phyloP scores from a whole-genome alignment of 371 early-diverging fungal species.

The Apophysomyces elegans region DNA sequence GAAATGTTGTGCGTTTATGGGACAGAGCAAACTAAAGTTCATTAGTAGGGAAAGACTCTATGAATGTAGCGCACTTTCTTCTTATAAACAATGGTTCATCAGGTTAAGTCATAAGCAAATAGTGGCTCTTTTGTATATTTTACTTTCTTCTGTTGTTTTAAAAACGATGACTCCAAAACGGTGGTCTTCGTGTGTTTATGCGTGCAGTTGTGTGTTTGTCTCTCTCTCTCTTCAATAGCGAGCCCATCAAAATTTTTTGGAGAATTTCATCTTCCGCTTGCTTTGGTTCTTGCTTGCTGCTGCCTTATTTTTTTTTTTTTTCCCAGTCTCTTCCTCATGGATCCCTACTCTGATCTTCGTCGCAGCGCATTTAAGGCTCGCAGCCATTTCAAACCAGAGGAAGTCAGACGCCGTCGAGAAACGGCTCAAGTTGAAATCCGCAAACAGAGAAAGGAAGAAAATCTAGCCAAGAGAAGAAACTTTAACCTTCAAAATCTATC shows the following conservation, averaged over 20 bases:
- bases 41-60: no score
- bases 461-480: slow-evolving; percentile 91
- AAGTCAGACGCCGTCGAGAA: slow-evolving; percentile 91
- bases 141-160: no score
- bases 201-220: no score
- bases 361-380: slow-evolving; percentile 85
- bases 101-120: no score
- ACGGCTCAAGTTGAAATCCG: slow-evolving; percentile 94
- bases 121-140: no score
- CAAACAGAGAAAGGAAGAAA: slow-evolving; percentile 95
- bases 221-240: no score
- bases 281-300: slow-evolving; percentile 5
- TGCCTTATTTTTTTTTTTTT: slow-evolving; percentile 6
- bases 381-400: slow-evolving; percentile 87
- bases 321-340: slow-evolving; percentile 35
- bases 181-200: no score
- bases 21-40: no score
- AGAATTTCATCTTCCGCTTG: slow-evolving; percentile 2
- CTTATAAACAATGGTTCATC: no score
- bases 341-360: slow-evolving; percentile 63
- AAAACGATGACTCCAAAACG: no score
- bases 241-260: slow-evolving; percentile 2
- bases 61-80: no score
- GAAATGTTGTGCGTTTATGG: no score
- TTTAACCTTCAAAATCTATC: slow-evolving; percentile 56